Conservation (phyloP, 768 basidiomycete species). For the Lentinula aciculospora region DNA sequence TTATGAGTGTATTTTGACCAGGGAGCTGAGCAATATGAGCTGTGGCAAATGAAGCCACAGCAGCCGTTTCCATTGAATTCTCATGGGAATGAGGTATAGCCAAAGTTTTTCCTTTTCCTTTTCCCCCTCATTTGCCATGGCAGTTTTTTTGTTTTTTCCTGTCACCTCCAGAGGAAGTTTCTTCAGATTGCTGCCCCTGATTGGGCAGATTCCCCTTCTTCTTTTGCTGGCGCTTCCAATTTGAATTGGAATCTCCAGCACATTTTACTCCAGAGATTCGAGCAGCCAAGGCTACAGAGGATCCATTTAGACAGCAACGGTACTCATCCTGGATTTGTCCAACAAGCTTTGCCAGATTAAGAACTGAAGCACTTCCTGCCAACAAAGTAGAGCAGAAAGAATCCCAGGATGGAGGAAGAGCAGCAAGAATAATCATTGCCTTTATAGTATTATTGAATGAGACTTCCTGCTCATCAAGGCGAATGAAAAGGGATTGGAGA, state of each 20-base stretch:
- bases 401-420: neutral
- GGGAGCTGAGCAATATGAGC: no score
- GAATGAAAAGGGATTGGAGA: no score
- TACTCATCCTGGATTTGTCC: neutral
- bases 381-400: neutral
- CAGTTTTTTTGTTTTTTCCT: neutral
- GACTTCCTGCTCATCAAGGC: no score
- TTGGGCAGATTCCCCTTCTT: neutral
- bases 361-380: neutral
- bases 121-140: neutral
- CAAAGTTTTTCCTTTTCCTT: neutral
- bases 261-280: neutral
- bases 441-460: no score
- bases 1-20: no score
- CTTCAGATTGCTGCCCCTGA: neutral
- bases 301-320: neutral
- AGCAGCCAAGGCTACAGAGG: neutral
- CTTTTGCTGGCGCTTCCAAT: neutral
- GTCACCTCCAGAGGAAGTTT: neutral
- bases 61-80: no score
- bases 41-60: no score
- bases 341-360: neutral
- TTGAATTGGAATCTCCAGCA: neutral
- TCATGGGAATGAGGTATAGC: no score
- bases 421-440: neutral